Evolutionary conservation across 495 filamentous ascomycete genomes (phyloP), one percentile per base, ranked within the genome.

Genomic region (Tuber magnatum): DNA sequence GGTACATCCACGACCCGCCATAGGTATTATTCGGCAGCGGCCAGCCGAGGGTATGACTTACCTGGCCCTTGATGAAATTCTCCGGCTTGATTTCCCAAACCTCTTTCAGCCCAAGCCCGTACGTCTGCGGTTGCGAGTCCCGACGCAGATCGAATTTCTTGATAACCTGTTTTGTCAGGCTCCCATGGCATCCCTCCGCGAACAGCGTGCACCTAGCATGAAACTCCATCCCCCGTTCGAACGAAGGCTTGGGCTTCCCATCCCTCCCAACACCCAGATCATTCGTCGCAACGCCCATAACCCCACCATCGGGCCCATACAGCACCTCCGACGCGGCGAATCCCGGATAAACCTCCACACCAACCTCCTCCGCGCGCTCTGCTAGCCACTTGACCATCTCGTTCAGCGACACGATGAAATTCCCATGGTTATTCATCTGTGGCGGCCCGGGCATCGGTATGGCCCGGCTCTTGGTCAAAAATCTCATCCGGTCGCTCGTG

Each of bases 211-310:
- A 88, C 71, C 94, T 87, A 3, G 96, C 96, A 83, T 97, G 93
- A 84, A 99, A 99, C 85, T 97, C 95, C 95, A 99, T 99, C 65
- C 95, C 95, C 71, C 95, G 86, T 85, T 97, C 94, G 80, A 97
- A 99, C n/a, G 84, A 90, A 39, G 94, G 88, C 85, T 97, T 99
- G 7, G 94, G 89, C 84, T 92, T 91, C 22, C 94, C 94, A 76
- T 90, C 87, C 42, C 93, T 88, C 7, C 87, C 89, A 70, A 98
- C 87, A 9, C 95, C 95, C 39, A 97, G 83, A 83, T 99, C 96
- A 80, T 98, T 98, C 70, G 95, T 99, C 32, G 95, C 95, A 46
- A 99, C 95, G 79, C 95, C 95, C 84, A 90, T 91, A 46, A 99
- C 95, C 3, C 91, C 92, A 4, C 95, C 94, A 82, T 97, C 94